Conservation (phyloP, 306 rosid species). For the Inga leiocalycina region DNA sequence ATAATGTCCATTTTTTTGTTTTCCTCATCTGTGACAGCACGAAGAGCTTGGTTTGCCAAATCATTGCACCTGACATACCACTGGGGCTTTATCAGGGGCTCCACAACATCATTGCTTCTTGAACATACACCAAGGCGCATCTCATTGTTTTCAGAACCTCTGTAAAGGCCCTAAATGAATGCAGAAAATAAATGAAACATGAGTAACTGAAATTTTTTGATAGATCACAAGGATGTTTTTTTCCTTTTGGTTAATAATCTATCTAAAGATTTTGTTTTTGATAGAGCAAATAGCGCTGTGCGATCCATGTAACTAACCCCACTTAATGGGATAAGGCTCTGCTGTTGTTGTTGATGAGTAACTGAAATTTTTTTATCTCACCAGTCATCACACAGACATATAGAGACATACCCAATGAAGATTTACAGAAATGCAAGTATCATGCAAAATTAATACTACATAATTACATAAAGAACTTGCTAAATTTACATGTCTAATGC, state of each 20-base stretch:
- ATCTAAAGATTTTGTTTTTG: too few relatives aligned
- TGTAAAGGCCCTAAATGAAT: conserved; percentile 70
- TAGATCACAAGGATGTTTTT: too few relatives aligned
- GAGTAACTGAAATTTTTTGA: background rate
- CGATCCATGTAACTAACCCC: too few relatives aligned
- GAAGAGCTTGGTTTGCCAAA: conserved; percentile 74
- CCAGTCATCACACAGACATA: background rate
- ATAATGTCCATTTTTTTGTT: conserved; percentile 65
- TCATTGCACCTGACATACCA: conserved; percentile 83
- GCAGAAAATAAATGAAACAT: conserved; percentile 29
- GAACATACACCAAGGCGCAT: conserved; percentile 95
- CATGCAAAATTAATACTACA: background rate
- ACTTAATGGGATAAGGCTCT: too few relatives aligned
- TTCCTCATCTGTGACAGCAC: conserved; percentile 70
- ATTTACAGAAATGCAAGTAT: conserved; percentile 6
- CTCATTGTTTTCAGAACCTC: conserved; percentile 84
- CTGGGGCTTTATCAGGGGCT: conserved; percentile 93
- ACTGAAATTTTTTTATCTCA: background rate
- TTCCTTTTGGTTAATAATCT: too few relatives aligned
- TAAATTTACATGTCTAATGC: conserved; percentile 20
- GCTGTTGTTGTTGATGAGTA: background rate
- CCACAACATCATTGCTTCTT: conserved; percentile 91
- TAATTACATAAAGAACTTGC: background rate
- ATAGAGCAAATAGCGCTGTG: too few relatives aligned
- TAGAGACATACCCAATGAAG: conserved; percentile 5